These are phyloP conservation scores for Phenoliferia sp. DNA, from an alignment of 1,284 basidiomycete species.

Conservation along the genomic window DNA sequence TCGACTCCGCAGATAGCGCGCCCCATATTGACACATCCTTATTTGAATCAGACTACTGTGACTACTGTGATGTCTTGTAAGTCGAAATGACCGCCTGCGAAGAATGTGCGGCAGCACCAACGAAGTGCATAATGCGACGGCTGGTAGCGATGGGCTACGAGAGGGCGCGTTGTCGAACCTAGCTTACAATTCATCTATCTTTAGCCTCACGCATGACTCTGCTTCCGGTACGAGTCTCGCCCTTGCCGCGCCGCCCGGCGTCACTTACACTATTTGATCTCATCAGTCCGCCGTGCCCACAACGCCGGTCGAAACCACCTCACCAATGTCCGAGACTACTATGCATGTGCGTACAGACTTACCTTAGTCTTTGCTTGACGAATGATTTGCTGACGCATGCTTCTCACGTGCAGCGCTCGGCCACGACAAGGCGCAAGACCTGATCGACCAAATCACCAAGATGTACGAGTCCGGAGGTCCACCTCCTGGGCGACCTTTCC, in stretches of 20 bases:
- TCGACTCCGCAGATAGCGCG: not conserved
- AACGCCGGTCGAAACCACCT: slow-evolving; percentile 96
- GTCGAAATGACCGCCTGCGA: not conserved
- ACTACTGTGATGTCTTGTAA: slow-evolving; percentile 83
- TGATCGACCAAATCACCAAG: slow-evolving; percentile 91
- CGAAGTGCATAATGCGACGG: no score
- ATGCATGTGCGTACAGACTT: slow-evolving; percentile 62
- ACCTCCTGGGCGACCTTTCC: slow-evolving; percentile 13
- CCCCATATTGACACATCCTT: not conserved
- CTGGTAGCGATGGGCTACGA: no score
- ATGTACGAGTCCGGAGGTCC: slow-evolving; percentile 64
- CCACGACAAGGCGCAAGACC: slow-evolving; percentile 90
- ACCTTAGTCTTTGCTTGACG: not conserved
- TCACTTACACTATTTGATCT: slow-evolving; percentile 9
- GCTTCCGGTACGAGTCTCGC: slow-evolving; percentile 62
- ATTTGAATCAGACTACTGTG: slow-evolving; percentile 51
- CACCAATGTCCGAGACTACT: slow-evolving; percentile 94
- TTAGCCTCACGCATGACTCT: slow-evolving; percentile 66
- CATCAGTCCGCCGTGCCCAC: slow-evolving; percentile 88
- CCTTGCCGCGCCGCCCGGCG: not conserved
- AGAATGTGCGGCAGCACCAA: no score
- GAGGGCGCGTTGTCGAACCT: not conserved
- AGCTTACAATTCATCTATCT: not conserved
- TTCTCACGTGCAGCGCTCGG: slow-evolving; percentile 63
- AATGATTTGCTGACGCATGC: not conserved